These are phyloP conservation scores for Rubia tinctorum DNA, from an alignment of 305 asterid species.

Conservation along the genomic window DNA sequence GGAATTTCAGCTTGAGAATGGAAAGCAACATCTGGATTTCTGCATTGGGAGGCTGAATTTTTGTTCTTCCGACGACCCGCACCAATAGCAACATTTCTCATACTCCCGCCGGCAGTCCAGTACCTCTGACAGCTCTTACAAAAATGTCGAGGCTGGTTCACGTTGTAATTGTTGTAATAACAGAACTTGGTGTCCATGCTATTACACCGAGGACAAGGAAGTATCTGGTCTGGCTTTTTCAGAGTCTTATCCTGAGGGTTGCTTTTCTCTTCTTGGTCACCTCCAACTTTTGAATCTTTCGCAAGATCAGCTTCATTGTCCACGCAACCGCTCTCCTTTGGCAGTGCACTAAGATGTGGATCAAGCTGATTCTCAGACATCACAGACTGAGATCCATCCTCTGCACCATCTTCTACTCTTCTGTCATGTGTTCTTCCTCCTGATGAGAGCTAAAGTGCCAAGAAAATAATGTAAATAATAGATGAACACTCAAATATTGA, in stretches of 20 bases:
- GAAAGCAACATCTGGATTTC: constrained; percentile 50
- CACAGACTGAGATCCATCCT: constrained; percentile 27
- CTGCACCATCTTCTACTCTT: constrained; percentile 40
- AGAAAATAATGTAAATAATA: constrained; percentile 7
- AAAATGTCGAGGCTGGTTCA: constrained; percentile 91
- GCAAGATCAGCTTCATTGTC: constrained; percentile 32
- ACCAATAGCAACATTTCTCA: constrained; percentile 94
- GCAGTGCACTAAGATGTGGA: constrained; percentile 22
- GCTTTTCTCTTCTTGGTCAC: constrained; percentile 42
- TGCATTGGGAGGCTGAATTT: constrained; percentile 50
- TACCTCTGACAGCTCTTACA: constrained; percentile 98
- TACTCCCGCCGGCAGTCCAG: constrained; percentile 99
- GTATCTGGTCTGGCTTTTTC: constrained; percentile 80
- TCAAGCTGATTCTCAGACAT: constrained; percentile 38
- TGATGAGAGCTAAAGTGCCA: constrained; percentile 38
- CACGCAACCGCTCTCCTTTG: constrained; percentile 32
- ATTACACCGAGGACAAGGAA: constrained; percentile 96
- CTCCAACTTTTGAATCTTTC: constrained; percentile 42
- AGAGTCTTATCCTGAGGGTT: constrained; percentile 55
- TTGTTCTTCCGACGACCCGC: constrained; percentile 98
- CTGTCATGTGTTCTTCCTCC: constrained; percentile 30
- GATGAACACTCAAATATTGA: neutral
- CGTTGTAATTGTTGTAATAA: constrained; percentile 89
- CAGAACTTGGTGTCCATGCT: constrained; percentile 98
- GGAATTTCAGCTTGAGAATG: constrained; percentile 37